Percentiles rank a stretch among this genome's conserved stretches.
Conservation (phyloP, 257 asterid genomes). For the Nemophila menziesii region DNA sequence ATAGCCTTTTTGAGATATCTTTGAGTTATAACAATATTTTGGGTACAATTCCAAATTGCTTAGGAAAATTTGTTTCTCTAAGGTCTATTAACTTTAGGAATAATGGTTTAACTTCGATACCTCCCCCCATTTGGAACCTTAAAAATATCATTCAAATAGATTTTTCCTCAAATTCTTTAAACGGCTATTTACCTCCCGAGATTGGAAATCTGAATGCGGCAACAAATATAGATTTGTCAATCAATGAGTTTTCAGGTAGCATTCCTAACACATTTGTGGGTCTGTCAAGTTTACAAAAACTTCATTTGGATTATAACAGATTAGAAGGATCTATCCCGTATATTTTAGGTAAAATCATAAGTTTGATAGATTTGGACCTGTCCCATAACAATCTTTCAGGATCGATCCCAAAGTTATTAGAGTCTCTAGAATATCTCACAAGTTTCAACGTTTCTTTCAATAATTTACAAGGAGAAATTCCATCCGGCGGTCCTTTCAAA, state of each 20-base stretch:
- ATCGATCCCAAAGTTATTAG: constrained; percentile 5
- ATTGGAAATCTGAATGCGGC: constrained; percentile 4
- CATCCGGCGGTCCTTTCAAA: background rate
- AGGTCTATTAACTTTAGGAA: background rate
- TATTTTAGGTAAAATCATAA: background rate
- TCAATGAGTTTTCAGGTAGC: background rate
- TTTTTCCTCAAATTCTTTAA: background rate
- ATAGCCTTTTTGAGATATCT: background rate
- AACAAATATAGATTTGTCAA: constrained; percentile 1
- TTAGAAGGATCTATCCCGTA: constrained; percentile 5
- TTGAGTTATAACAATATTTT: background rate
- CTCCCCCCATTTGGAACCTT: background rate
- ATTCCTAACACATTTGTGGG: constrained; percentile 1
- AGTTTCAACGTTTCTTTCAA: constrained; percentile 2
- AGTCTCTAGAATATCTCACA: background rate
- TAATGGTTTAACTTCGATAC: constrained; percentile 1
- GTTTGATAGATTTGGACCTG: constrained; percentile 1
- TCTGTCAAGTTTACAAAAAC: background rate
- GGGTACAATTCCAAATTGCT: background rate
- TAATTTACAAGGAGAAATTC: constrained; percentile 9
- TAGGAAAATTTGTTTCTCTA: constrained; percentile 4
- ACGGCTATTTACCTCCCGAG: background rate
- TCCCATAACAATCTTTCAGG: constrained; percentile 6
- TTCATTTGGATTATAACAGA: background rate
- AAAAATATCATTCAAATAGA: background rate